Evolutionary conservation across 2,329 filamentous ascomycete species (phyloP), one percentile per base, ranked within the genome.

Genomic region (Exophiala mesophila): DNA sequence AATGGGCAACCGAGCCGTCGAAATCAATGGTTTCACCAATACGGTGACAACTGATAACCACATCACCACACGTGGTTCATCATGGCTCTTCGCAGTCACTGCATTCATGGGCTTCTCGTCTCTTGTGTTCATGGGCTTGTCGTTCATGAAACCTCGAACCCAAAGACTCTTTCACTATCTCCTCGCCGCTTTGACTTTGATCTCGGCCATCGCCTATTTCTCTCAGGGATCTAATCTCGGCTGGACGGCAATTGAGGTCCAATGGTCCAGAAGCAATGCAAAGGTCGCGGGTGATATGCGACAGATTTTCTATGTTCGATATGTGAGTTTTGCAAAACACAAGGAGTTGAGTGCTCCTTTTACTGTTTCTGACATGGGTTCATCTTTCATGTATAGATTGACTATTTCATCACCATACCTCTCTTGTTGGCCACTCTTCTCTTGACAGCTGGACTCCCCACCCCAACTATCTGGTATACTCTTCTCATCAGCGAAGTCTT

Each of bases 151-250:
- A 35, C 34, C 43, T 12, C 42, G 47, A 17, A 35, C 39, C 10
- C 39, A 54, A 37, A 43, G 54, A 13, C 40, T 57, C 28, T 53
- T 54, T 29, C 46, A 56, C 41, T 57, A 58, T 43, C 39, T 55
- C 20, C 44, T 45, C 12, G 55, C 53, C n/a, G 39, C 48, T 12
- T 45, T 56, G 39, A 49, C 46, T 13, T 29, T 58, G 13, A 44
- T 57, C 28, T 50, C 55, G 15, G 67, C 72, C 28, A 77, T 83
- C 50, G 70, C 78, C 10, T 83, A 83, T 64, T 84, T 79, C 63
- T 70, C 74, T 50, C 81, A 83, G 78, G 80, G 71, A n/a, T 76
- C 77, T 7, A 78, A 81, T 55, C 65, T 84, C 1, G 80, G 80
- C 23, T 80, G 76, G 60, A 73, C 74, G 2, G 74, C 78, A 1